Evolutionary conservation across 148 eudicot genomes (phyloP), one percentile per base, ranked within the genome.

Genomic region (Camellia lanceoleosa): DNA sequence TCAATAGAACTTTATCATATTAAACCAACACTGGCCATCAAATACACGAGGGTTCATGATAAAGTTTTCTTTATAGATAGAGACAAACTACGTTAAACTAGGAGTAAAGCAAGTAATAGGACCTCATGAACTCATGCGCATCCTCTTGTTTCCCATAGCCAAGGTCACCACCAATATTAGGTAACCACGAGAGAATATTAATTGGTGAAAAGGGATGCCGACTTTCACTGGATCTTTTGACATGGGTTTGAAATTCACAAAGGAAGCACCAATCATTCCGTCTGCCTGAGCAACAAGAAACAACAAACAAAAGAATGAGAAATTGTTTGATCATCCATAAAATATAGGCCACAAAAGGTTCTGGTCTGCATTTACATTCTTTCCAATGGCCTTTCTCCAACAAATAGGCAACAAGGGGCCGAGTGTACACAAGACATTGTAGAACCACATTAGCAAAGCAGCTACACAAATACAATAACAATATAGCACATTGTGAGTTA

Each of bases 51-150:
- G 30, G 30, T 23, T 23, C 30, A 23, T 23, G 30, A 23, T 23
- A 23, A 23, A 23, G 30, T 23, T 23, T 23, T 23, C 30, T 23
- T 23, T 23, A 23, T 23, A 23, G 30, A 23, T 23, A 23, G 30
- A 64, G 56, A 54, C 23, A 11, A 65, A 75, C 54, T 13, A 44
- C 38, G 3, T 16, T 30, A 12, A 5, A 74, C 18, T 2, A 54
- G 1, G 19, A 75, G 49, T 16, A 71, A 9, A 73, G 68, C 19
- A 58, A 76, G 55, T 23, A 58, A 66, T 71, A 55, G 58, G 78
- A 95, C 98, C 98, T 95, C 98, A 95, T 95, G 77, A 93, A 95
- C 80, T 95, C 98, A 61, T 95, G 98, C 62, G 97, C 97, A 87
- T 95, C 98, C 87, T 95, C 98, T 84, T 95, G 98, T 72, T 88